Percentiles rank a stretch among this genome's conserved stretches.
Evolutionary conservation across 1,284 basidiomycete species (phyloP).

Genomic region (Sporisorium graminicola): DNA sequence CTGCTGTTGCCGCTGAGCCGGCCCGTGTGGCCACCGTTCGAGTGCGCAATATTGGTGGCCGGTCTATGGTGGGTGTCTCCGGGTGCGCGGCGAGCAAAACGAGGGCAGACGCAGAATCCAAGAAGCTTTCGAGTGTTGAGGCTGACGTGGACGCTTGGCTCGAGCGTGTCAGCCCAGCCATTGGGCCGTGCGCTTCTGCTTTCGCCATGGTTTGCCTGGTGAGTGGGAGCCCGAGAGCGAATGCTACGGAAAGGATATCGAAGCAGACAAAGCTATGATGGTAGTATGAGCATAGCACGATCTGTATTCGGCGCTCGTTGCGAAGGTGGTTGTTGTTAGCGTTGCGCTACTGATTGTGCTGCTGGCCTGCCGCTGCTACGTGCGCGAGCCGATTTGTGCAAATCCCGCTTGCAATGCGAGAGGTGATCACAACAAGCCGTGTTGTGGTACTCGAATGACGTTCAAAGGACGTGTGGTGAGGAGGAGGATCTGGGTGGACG

Average conservation of each 20-base stretch:
- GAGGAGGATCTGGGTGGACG: neutral
- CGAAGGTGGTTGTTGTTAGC: neutral
- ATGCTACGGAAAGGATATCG: neutral
- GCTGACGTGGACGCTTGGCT: conserved; percentile 46
- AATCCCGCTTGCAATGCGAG: no score
- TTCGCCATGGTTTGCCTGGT: conserved; percentile 1
- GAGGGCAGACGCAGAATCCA: conserved; percentile 23
- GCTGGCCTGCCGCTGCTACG: neutral
- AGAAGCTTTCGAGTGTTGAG: conserved; percentile 45
- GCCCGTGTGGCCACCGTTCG: neutral
- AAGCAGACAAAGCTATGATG: neutral
- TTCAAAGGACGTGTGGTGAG: neutral
- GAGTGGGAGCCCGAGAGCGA: neutral
- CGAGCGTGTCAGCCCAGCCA: conserved; percentile 28
- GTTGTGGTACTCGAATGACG: no score
- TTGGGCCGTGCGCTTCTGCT: conserved; percentile 10
- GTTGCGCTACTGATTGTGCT: neutral
- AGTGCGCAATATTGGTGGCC: conserved; percentile 33
- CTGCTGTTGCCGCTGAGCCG: neutral
- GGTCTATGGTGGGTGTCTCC: neutral
- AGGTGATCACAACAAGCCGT: no score
- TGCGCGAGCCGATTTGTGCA: neutral
- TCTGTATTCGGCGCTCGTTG: neutral
- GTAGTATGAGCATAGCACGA: conserved; percentile 21
- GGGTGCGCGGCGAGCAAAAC: conserved; percentile 5